Base-by-base conservation (phyloP, 2,329 filamentous ascomycete species). In the Ascochyta koolunga region DNA sequence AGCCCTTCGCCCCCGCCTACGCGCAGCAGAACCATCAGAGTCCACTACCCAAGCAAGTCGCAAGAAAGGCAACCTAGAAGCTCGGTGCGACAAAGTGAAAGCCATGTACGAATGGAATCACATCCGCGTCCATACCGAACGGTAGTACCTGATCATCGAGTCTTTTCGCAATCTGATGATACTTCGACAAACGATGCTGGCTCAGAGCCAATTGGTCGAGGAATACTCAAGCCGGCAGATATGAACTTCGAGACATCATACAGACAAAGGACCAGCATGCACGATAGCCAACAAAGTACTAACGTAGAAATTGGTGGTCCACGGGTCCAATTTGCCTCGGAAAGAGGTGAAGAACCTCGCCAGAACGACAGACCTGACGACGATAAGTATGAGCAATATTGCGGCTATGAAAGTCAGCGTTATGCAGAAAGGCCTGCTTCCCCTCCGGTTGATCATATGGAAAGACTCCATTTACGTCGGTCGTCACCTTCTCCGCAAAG, bases 291-390 rank as follows among this genome's bases (percentile, higher is more conserved):
- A 4, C 66, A 70, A 19, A 70, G 68, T 47, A 69, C 60, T 19
- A 50, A 54, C 15, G 70, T 69, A n/a, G 68, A 73, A 54, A 49
- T 70, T 2, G 70, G 65, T 19, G 64, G 64, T 1, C 62, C 64
- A 16, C 61, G 62, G 36, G 72, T 74, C 15, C 69, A 67, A 16
- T 74, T 73, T 38, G 59, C 50, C 24, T 24, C 59, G n/a, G 56
- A 65, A 18, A 36, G 50, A 31, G 43, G 36, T 33, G 43, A 53
- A 21, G 50, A 50, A 2, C 44, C 52, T n/a, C 36, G 51, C 18
- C 19, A 18, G 16, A 46, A 61, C 10, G 57, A 61, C 7, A 19
- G 10, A n/a, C 41, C 25, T 15, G n/a, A 39, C 5, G 50, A 47
- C 10, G 52, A 55, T 3, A 59, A 56, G 2, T 58, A 60, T 21